Base-by-base conservation (phyloP, 1,284 basidiomycete genomes). In the Porogramme epimiltina region DNA sequence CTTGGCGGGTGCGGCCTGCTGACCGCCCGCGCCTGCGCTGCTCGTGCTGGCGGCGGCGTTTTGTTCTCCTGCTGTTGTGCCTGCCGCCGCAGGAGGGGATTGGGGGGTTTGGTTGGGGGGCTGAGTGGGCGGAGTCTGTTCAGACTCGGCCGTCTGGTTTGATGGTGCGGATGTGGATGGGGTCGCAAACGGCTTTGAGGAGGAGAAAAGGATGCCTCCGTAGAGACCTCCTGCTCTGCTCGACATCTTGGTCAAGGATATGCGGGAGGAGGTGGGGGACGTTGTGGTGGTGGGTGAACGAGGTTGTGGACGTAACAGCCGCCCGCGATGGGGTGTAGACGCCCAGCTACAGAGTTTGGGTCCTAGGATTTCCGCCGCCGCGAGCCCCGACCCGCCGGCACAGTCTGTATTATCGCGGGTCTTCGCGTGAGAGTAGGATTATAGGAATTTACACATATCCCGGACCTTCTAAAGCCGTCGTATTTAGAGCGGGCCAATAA, bases 131-230 rank as follows among this genome's bases (percentile, higher is more conserved):
- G 38, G 36, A 48, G 45, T 23, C 56, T 15, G 28, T 15, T 31
- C 9, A 31, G 28, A 31, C 28, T n/a, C 28, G 28, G 9, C 15
- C 28, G 9, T 15, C 28, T 31, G 28, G 28, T 31, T 31, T 31
- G 8, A 15, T 31, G 28, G 28, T 8, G 15, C 16, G 34, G n/a
- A 16, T 18, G 34, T 16, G 34, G 34, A 18, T 5, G 34, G 5
- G 34, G 34, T 37, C 34, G 34, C 34, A 37, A 72, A 69, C 18
- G 79, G 74, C 56, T 80, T 75, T 38, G 78, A 74, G 53, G 84
- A 80, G 33, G 87, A 87, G 70, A 91, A 91, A 51, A 89, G 85
- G 57, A 91, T 89, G 63, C 88, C 88, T 45, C 89, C 88, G 60
- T 91, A 91, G 48, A 91, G 78, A 51, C 89, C 88, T 53, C 88